Percentiles rank a stretch among this genome's conserved stretches.
Evolutionary conservation across 139 green algal genomes (phyloP).

Genomic region (Tetradesmus obliquus): DNA sequence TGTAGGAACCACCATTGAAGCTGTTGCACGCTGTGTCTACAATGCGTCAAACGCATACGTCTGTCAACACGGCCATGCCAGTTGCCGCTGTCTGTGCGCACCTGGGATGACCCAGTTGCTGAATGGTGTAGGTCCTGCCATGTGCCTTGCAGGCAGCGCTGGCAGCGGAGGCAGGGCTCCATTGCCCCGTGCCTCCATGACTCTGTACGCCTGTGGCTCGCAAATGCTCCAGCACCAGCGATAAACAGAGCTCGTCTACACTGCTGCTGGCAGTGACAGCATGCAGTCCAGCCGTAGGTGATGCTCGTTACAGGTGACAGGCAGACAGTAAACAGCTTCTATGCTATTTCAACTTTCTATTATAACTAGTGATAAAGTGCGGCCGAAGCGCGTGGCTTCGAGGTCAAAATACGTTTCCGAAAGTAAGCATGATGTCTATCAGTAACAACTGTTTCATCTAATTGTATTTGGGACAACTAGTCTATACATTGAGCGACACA

Average conservation of each 20-base stretch:
- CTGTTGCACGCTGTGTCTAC: neutral
- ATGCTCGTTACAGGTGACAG: neutral
- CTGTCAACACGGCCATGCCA: neutral
- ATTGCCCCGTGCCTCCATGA: neutral
- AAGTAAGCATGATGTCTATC: neutral
- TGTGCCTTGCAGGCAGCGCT: slow-evolving; percentile 49
- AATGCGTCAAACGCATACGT: neutral
- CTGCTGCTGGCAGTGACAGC: neutral
- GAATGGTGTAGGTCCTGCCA: slow-evolving; percentile 54
- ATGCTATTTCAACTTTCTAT: too few species aligned
- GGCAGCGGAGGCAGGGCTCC: slow-evolving; percentile 39
- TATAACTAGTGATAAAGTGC: neutral
- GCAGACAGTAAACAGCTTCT: too few species aligned
- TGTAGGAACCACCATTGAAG: neutral
- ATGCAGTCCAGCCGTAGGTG: neutral
- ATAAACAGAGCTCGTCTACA: neutral
- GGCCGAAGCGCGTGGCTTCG: neutral
- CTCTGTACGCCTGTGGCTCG: neutral
- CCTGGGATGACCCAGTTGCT: slow-evolving; percentile 67
- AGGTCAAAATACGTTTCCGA: neutral
- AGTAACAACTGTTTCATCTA: too few species aligned
- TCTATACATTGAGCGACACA: neutral
- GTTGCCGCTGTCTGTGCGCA: neutral
- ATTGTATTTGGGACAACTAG: too few species aligned
- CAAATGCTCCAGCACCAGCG: neutral